A percentile compares a stretch with the other conserved stretches of the same genome.
Conservation (phyloP, 225 moss, liverwort and hornwort genomes). For the Polytrichum commune region DNA sequence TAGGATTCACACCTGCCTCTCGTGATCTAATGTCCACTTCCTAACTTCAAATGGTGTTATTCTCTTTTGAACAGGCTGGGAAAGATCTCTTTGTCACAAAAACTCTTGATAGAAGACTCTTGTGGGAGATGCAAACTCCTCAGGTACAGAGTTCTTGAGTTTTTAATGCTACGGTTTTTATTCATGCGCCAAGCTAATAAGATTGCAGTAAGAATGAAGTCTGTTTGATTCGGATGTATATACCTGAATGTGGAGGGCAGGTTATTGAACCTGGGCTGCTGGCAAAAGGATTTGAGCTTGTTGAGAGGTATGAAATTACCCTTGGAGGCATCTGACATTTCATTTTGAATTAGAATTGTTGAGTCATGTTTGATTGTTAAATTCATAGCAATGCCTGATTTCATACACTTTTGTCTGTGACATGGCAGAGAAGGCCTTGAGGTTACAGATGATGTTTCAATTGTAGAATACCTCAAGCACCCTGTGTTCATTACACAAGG, state of each 20-base stretch:
- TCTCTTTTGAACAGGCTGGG: slow-evolving; percentile 51
- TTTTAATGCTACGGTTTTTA: not conserved
- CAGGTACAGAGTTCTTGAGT: slow-evolving; percentile 46
- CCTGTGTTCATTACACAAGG: slow-evolving; percentile 83
- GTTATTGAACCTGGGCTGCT: slow-evolving; percentile 81
- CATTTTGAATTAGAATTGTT: too few relatives aligned
- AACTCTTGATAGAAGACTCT: slow-evolving; percentile 66
- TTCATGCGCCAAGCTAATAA: not conserved
- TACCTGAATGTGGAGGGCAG: slow-evolving; percentile 24
- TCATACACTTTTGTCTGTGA: too few relatives aligned
- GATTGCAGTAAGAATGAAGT: not conserved
- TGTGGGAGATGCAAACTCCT: slow-evolving; percentile 99
- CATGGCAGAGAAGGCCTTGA: slow-evolving; percentile 56
- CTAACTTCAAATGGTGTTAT: not conserved
- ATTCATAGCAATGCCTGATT: too few relatives aligned
- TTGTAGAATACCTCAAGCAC: slow-evolving; percentile 87
- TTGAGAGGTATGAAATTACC: slow-evolving; percentile 47
- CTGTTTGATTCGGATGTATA: not conserved
- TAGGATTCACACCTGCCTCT: too few relatives aligned
- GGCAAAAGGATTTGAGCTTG: slow-evolving; percentile 74
- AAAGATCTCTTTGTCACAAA: slow-evolving; percentile 59
- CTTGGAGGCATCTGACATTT: not conserved
- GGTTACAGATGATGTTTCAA: slow-evolving; percentile 86
- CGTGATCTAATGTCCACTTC: not conserved
- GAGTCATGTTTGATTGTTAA: too few relatives aligned